Evolutionary conservation across 306 rosid genomes (phyloP).

Genomic region (Cucurbita argyrosperma): DNA sequence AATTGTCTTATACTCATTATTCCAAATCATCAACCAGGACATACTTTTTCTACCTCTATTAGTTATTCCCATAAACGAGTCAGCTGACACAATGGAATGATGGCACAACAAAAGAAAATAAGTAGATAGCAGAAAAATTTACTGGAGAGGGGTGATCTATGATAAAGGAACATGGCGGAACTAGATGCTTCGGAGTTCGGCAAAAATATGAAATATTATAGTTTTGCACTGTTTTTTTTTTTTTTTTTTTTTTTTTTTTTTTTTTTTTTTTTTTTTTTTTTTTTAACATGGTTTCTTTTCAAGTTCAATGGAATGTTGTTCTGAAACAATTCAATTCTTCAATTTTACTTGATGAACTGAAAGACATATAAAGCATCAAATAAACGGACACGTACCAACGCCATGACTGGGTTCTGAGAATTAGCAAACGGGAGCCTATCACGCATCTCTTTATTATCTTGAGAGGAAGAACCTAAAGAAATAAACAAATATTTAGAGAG

Average conservation of each 20-base stretch:
- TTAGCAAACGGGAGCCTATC: conserved; percentile 75
- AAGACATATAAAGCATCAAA: conserved; percentile 11
- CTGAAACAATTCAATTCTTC: background rate
- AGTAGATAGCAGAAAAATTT: background rate
- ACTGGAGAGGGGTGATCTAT: background rate
- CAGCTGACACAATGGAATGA: background rate
- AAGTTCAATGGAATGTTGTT: background rate
- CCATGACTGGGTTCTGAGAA: conserved; percentile 97
- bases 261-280: background rate
- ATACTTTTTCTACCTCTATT: background rate
- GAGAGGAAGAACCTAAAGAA: conserved; percentile 38
- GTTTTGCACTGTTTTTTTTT: background rate
- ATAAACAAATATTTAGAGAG: conserved; percentile 4
- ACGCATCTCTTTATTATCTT: conserved; percentile 36
- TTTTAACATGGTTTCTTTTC: background rate
- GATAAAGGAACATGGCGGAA: background rate
- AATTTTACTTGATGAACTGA: conserved; percentile 1
- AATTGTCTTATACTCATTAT: background rate
- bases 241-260: background rate
- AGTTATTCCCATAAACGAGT: background rate
- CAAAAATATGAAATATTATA: background rate
- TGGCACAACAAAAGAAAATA: background rate
- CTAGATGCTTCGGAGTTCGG: background rate
- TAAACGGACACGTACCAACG: conserved; percentile 57
- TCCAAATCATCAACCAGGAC: background rate